Percentiles rank a stretch among this genome's conserved stretches.
These are phyloP conservation scores for Candida bentonensis DNA, from an alignment of 805 yeast genomes.

Conservation along the genomic window DNA sequence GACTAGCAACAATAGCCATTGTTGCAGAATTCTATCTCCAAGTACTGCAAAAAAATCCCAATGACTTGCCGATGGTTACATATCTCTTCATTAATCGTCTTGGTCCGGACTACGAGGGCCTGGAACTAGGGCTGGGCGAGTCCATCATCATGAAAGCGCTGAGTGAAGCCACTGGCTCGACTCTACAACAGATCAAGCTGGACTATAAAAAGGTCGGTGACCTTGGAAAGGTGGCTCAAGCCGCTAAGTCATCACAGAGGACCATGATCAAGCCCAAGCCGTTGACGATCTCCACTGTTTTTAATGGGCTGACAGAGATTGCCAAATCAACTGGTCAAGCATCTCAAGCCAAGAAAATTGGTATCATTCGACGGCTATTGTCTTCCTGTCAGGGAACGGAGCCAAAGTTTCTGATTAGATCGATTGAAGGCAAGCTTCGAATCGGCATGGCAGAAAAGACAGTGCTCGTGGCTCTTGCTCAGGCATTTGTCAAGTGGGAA, in stretches of 20 bases:
- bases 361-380: constrained; percentile 66
- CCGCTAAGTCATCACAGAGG: constrained; percentile 72
- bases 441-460: constrained; percentile 93
- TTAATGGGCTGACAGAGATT: constrained; percentile 56
- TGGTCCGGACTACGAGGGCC: constrained; percentile 93
- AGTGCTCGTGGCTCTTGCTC: constrained; percentile 69
- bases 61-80: constrained; percentile 51
- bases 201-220: constrained; percentile 79
- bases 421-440: constrained; percentile 83
- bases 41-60: constrained; percentile 41
- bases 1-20: constrained; percentile 66
- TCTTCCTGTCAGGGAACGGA: constrained; percentile 78
- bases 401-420: constrained; percentile 80
- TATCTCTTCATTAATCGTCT: constrained; percentile 77
- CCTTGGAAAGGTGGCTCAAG: constrained; percentile 76
- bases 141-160: constrained; percentile 76
- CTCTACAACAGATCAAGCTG: constrained; percentile 50
- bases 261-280: constrained; percentile 89
- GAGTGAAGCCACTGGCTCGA: constrained; percentile 78
- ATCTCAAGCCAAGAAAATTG: constrained; percentile 67
- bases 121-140: constrained; percentile 91
- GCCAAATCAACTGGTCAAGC: constrained; percentile 69
- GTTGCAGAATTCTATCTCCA: constrained; percentile 61
- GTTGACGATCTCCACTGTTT: constrained; percentile 59
- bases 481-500: constrained; percentile 62